phyloP scores from a whole-genome alignment of 2,329 filamentous ascomycete species.

The Aspergillus pseudotamarii region DNA sequence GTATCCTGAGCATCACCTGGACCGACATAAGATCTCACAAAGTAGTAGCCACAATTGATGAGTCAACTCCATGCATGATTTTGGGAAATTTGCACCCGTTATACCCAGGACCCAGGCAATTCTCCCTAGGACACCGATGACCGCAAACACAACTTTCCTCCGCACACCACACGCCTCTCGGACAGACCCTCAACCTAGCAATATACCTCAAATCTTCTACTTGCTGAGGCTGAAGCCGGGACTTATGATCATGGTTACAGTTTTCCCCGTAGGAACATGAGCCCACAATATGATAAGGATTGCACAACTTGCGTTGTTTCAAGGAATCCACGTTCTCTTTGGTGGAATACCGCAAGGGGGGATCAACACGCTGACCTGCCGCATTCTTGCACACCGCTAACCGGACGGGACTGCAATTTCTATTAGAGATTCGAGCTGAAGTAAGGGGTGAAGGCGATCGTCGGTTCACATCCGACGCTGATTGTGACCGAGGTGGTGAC shows the following conservation, averaged over 20 bases:
- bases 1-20: neutral
- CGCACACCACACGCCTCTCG: constrained; percentile 29
- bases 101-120: constrained; percentile 20
- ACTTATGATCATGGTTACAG: constrained; percentile 34
- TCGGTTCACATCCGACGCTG: neutral
- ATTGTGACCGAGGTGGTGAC: neutral
- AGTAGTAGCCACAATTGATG: neutral
- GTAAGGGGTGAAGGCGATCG: constrained; percentile 4
- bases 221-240: constrained; percentile 22
- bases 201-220: constrained; percentile 33
- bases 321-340: constrained; percentile 24
- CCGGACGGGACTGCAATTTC: neutral
- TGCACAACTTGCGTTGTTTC: constrained; percentile 37
- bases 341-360: constrained; percentile 20
- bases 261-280: constrained; percentile 18
- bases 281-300: constrained; percentile 35
- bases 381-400: constrained; percentile 10
- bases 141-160: constrained; percentile 30
- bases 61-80: neutral
- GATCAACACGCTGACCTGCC: constrained; percentile 27
- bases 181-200: constrained; percentile 33
- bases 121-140: constrained; percentile 29
- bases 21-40: neutral
- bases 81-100: constrained; percentile 8
- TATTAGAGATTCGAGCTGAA: neutral